These are phyloP conservation scores for Metrosideros polymorpha DNA, from an alignment of 441 rosid species.

Conservation along the genomic window DNA sequence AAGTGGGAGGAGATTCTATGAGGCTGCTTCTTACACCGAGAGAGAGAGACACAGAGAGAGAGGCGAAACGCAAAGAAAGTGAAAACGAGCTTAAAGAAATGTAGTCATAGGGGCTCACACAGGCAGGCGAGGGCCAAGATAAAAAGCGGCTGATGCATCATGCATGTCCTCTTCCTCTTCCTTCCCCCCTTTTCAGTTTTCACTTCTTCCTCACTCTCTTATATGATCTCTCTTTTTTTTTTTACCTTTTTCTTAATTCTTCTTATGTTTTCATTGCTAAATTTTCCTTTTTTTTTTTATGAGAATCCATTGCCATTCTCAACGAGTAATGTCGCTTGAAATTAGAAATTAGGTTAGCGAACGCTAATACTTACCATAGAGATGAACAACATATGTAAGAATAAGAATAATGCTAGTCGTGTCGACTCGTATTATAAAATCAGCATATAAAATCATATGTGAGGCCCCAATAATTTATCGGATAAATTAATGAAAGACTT, in stretches of 20 bases:
- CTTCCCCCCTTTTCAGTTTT: not conserved
- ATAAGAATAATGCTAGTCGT: not conserved
- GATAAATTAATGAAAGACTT: not conserved
- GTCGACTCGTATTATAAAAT: not conserved
- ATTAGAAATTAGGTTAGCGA: not conserved
- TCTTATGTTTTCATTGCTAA: not conserved
- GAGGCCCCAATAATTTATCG: no score
- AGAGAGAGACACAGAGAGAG: not conserved
- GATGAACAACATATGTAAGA: not conserved
- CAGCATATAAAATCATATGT: no score
- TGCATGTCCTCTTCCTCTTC: conserved; percentile 12
- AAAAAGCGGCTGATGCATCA: not conserved
- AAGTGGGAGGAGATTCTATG: conserved; percentile 24
- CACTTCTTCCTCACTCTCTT: no score
- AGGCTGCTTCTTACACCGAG: conserved; percentile 5
- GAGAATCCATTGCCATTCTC: not conserved
- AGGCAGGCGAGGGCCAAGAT: not conserved
- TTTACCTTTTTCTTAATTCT: not conserved
- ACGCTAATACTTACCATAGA: not conserved
- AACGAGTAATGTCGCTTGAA: not conserved
- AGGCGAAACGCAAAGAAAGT: not conserved
- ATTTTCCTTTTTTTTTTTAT: not conserved
- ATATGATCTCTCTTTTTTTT: not conserved
- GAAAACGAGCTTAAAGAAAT: not conserved
- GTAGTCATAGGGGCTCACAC: not conserved